Evolutionary conservation across 345 rosid genomes (phyloP), one percentile per base, ranked within the genome.

Genomic region (Gossypium stocksii): DNA sequence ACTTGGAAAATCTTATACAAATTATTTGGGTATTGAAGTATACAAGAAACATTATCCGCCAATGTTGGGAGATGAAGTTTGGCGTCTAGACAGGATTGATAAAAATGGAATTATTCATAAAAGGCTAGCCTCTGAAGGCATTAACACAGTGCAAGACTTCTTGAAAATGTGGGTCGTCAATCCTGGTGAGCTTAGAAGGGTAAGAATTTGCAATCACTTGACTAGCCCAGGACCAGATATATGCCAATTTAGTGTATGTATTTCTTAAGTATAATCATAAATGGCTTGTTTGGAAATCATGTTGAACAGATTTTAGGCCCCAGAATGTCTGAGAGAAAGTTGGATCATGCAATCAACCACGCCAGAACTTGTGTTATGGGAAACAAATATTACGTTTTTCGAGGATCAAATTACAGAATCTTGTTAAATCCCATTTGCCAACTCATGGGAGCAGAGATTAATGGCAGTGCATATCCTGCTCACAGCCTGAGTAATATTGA

Each of bases 21-120:
- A 10, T 44, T 66, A 1, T 13, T 46, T 20, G 52, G 19, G 77
- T 38, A 34, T 22, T 77, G 77, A 71, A 92, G 98, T 89, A 84
- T 94, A 94, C 88, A 90, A 90, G 92, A 94, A 94, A 80, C 97
- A 90, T 81, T 79, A 89, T 78, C 98, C 98, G 25, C 98, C 98
- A 60, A 77, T 74, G 85, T 72, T 94, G 56, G 83, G 80, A 2
- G 98, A 94, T 73, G 90, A 94, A 56, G 25, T 56, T 56, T 56
- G 59, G 59, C 59, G 59, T 19, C 59, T 56, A 19, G 59, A 56
- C 19, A 94, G 86, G 82, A 90, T 94, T 44, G 97, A 91, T 25
- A 94, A 92, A 84, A 94, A 82, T 48, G 98, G 97, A 46, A 88
- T 90, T 34, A 92, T 94, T 75, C 98, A 94, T 82, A 88, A 74